Conservation (phyloP, 2,329 filamentous ascomycete species). For the Shiraia bambusicola region DNA sequence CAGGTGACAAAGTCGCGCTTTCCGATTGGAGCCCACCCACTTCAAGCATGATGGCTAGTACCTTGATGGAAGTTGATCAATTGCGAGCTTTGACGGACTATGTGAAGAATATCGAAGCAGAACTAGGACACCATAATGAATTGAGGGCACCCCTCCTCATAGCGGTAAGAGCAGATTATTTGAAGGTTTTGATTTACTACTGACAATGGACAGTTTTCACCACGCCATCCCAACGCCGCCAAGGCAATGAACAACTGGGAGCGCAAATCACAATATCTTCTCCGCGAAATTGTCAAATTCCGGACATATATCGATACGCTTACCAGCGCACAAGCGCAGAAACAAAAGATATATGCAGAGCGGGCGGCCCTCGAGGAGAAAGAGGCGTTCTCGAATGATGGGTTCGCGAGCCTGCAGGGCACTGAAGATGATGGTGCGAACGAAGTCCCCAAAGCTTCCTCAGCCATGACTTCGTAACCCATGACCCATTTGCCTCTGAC, state of each 20-base stretch:
- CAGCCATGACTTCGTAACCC: slow-evolving; percentile 2
- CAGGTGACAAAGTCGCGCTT: slow-evolving; percentile 81
- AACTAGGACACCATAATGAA: slow-evolving; percentile 84
- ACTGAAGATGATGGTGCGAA: slow-evolving; percentile 40
- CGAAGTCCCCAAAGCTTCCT: slow-evolving; percentile 23
- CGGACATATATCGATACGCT: slow-evolving; percentile 90
- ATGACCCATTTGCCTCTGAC: slow-evolving; percentile 3
- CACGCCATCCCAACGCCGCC: slow-evolving; percentile 74
- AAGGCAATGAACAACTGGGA: slow-evolving; percentile 98
- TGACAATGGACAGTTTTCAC: slow-evolving; percentile 65
- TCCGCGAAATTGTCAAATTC: slow-evolving; percentile 96
- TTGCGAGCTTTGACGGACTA: slow-evolving; percentile 73
- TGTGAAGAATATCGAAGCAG: slow-evolving; percentile 80
- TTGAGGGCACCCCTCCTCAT: slow-evolving; percentile 83
- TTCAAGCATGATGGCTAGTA: slow-evolving; percentile 85
- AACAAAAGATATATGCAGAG: slow-evolving; percentile 66
- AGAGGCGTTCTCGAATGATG: slow-evolving; percentile 13
- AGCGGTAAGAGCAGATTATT: slow-evolving; percentile 56
- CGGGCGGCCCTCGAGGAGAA: slow-evolving; percentile 33
- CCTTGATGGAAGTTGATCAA: slow-evolving; percentile 77
- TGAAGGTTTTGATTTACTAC: background rate
- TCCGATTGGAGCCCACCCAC: slow-evolving; percentile 87
- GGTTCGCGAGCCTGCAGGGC: slow-evolving; percentile 6
- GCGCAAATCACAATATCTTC: slow-evolving; percentile 85
- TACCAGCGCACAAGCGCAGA: slow-evolving; percentile 67